Conservation (phyloP, 2,329 filamentous ascomycete species). For the Verticillium isaacii region DNA sequence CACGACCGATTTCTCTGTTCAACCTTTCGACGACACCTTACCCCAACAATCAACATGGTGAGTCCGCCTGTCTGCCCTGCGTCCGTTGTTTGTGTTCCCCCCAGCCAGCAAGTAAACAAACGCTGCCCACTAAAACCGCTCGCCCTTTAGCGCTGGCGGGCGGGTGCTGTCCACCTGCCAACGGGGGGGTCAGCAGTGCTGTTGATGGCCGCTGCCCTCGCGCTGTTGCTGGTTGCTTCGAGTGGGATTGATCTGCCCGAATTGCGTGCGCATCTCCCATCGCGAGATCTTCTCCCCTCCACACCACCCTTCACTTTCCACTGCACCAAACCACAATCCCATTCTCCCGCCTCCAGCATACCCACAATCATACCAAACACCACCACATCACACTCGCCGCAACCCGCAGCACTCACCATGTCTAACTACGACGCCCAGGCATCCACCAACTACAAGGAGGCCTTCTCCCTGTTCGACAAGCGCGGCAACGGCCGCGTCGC, state of each 20-base stretch:
- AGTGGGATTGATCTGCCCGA: not conserved
- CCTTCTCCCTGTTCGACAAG: conserved; percentile 99
- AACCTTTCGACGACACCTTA: not conserved
- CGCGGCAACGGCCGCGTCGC: conserved; percentile 91
- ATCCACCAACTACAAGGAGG: conserved; percentile 99
- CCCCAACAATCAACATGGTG: conserved; percentile 3
- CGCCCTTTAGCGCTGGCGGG: not conserved
- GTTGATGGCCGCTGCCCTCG: not conserved
- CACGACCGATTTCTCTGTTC: not conserved
- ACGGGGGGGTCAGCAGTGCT: conserved; percentile 6
- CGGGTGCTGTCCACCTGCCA: conserved; percentile 12
- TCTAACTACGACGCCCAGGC: conserved; percentile 50
- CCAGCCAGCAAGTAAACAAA: conserved; percentile 13
- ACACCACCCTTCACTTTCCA: not conserved
- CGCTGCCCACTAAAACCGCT: not conserved
- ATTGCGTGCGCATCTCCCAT: not conserved
- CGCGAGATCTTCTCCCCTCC: not conserved
- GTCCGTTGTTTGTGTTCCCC: conserved; percentile 6
- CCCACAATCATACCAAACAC: not conserved
- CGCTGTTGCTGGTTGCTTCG: not conserved
- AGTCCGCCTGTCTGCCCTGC: not conserved
- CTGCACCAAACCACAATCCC: not conserved
- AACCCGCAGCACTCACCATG: not conserved
- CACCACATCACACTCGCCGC: not conserved
- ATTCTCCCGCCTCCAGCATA: not conserved